Conservation (phyloP, 176 grass and related monocot genomes). For the Ampelocalamus luodianensis region DNA sequence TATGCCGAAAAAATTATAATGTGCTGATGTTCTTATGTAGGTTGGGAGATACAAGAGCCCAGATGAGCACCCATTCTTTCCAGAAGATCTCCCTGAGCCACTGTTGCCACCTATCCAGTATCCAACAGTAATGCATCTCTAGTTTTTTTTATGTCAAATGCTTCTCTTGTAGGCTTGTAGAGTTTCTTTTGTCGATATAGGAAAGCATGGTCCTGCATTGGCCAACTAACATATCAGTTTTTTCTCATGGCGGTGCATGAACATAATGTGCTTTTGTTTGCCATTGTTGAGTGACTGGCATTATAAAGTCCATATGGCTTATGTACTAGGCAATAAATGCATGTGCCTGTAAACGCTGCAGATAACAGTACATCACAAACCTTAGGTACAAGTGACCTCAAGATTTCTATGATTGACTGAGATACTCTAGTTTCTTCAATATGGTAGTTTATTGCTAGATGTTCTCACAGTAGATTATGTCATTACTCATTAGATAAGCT, state of each 20-base stretch:
- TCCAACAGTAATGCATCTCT: slow-evolving; percentile 59
- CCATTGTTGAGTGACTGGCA: slow-evolving; percentile 4
- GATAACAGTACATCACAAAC: background rate
- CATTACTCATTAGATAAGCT: background rate
- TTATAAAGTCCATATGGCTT: background rate
- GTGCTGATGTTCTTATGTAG: slow-evolving; percentile 51
- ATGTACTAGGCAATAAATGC: background rate
- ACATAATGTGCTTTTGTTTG: background rate
- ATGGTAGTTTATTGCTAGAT: background rate
- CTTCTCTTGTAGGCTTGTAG: slow-evolving; percentile 23
- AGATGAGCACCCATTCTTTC: slow-evolving; percentile 97
- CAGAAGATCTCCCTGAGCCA: slow-evolving; percentile 74
- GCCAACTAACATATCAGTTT: slow-evolving; percentile 1
- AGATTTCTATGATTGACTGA: background rate
- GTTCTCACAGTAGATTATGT: background rate
- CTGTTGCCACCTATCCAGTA: slow-evolving; percentile 86
- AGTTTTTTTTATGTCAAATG: slow-evolving; percentile 10
- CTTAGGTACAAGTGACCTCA: background rate
- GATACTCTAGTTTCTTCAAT: background rate
- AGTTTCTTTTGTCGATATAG: slow-evolving; percentile 1
- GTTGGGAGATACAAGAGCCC: slow-evolving; percentile 97
- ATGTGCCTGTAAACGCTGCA: background rate
- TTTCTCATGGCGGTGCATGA: slow-evolving; percentile 19
- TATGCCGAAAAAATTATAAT: background rate
- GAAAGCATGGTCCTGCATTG: slow-evolving; percentile 14